Evolutionary conservation across 148 eudicot genomes (phyloP).

Genomic region (Rhododendron griersonianum): DNA sequence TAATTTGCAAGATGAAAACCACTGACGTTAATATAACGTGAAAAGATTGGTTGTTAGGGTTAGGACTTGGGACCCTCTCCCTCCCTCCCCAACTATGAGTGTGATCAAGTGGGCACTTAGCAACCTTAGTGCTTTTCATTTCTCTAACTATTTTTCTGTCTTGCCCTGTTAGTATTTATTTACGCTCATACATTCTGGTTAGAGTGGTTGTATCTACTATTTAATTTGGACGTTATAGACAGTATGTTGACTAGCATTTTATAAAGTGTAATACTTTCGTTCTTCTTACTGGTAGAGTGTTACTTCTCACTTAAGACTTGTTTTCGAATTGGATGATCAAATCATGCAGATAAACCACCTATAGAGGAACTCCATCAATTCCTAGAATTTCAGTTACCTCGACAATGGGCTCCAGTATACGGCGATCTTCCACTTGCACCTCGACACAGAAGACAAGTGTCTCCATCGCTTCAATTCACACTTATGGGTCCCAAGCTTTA

Average conservation of each 20-base stretch:
- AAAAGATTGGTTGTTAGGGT: background rate
- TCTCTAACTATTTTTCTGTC: background rate
- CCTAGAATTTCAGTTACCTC: slow-evolving; percentile 89
- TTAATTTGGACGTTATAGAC: background rate
- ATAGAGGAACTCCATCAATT: slow-evolving; percentile 84
- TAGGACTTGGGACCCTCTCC: background rate
- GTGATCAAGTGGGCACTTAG: background rate
- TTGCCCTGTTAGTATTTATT: background rate
- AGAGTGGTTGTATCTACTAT: background rate
- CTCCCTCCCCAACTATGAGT: background rate
- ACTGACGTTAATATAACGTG: background rate
- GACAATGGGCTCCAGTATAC: slow-evolving; percentile 95
- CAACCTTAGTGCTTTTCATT: background rate
- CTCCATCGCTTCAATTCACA: slow-evolving; percentile 74
- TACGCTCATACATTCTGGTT: background rate
- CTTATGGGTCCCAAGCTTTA: slow-evolving; percentile 85
- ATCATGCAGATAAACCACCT: slow-evolving; percentile 84
- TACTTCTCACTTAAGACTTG: background rate
- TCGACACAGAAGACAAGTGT: slow-evolving; percentile 61
- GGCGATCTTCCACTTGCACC: slow-evolving; percentile 85
- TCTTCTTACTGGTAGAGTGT: background rate
- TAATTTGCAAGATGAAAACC: background rate
- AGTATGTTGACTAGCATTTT: background rate
- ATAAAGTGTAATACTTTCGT: background rate
- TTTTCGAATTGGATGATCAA: slow-evolving; percentile 9